phyloP scores from a whole-genome alignment of 169 alveolate species.

The Plasmodium knowlesi region DNA sequence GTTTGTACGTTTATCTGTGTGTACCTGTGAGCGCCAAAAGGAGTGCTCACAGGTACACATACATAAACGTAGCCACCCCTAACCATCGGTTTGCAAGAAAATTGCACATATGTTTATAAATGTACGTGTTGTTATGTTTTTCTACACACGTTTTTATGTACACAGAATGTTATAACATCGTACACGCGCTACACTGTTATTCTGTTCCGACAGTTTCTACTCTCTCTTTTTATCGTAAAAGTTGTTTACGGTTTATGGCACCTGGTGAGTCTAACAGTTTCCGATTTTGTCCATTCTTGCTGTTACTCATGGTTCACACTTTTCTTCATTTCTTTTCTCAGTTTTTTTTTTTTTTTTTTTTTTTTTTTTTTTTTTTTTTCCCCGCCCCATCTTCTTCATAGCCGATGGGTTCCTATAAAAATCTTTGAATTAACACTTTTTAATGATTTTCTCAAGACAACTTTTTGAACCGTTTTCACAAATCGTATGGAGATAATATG shows the following conservation, averaged over 20 bases:
- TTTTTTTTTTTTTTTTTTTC: neutral
- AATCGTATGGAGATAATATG: neutral
- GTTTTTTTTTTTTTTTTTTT: neutral
- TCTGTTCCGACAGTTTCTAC: neutral
- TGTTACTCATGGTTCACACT: neutral
- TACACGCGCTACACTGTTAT: neutral
- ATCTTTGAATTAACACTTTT: conserved; percentile 51
- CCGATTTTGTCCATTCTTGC: neutral
- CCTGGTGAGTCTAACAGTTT: neutral
- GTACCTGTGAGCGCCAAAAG: no score
- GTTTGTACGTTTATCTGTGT: neutral
- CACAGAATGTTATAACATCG: neutral
- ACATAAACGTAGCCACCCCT: no score
- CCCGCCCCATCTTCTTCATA: neutral
- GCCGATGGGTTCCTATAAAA: conserved; percentile 5
- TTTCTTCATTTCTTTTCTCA: neutral
- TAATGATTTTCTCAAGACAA: conserved; percentile 13
- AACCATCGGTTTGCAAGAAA: neutral
- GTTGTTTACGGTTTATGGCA: neutral
- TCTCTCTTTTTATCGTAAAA: neutral
- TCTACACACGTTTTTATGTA: neutral
- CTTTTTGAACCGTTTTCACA: neutral
- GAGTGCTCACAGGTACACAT: neutral
- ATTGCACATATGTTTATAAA: neutral
- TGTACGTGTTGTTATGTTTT: neutral